Evolutionary conservation across 768 basidiomycete genomes (phyloP).

Genomic region (Epithele typhae): DNA sequence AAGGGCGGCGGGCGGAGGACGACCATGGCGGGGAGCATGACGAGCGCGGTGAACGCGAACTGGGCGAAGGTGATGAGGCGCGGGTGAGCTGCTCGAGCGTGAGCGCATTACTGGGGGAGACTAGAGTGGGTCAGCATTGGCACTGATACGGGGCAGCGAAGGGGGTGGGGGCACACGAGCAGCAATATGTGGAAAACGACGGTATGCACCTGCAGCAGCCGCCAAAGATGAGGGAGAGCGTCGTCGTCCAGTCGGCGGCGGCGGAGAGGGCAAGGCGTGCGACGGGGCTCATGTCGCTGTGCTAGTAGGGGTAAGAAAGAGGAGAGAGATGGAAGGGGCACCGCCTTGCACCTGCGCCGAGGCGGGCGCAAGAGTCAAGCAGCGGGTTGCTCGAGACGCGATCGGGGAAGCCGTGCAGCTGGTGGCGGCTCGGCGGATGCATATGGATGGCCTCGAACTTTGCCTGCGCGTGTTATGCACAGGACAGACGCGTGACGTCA

Average conservation of each 20-base stretch:
- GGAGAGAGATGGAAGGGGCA: neutral
- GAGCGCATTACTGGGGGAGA: slow-evolving; percentile 59
- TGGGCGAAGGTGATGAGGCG: slow-evolving; percentile 83
- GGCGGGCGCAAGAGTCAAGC: too few relatives aligned
- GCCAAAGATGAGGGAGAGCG: slow-evolving; percentile 76
- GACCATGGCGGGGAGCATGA: slow-evolving; percentile 65
- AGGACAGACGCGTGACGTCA: slow-evolving; percentile 9
- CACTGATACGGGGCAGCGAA: neutral
- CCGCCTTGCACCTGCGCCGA: too few relatives aligned
- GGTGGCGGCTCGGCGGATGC: too few relatives aligned
- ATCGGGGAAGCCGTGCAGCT: neutral
- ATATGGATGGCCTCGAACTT: neutral
- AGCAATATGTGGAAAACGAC: slow-evolving; percentile 15
- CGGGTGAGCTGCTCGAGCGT: slow-evolving; percentile 72
- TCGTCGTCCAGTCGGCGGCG: slow-evolving; percentile 49
- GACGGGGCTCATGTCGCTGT: neutral
- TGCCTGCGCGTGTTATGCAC: neutral
- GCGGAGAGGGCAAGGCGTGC: slow-evolving; percentile 11
- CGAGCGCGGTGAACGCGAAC: slow-evolving; percentile 70
- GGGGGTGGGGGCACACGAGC: slow-evolving; percentile 11
- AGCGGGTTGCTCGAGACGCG: neutral
- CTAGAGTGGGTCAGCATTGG: neutral
- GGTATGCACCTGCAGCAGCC: slow-evolving; percentile 75
- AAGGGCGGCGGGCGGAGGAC: slow-evolving; percentile 1
- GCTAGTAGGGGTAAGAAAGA: neutral